Conservation (phyloP, 352 stramenopile genomes). For the Pythium coloratum region DNA sequence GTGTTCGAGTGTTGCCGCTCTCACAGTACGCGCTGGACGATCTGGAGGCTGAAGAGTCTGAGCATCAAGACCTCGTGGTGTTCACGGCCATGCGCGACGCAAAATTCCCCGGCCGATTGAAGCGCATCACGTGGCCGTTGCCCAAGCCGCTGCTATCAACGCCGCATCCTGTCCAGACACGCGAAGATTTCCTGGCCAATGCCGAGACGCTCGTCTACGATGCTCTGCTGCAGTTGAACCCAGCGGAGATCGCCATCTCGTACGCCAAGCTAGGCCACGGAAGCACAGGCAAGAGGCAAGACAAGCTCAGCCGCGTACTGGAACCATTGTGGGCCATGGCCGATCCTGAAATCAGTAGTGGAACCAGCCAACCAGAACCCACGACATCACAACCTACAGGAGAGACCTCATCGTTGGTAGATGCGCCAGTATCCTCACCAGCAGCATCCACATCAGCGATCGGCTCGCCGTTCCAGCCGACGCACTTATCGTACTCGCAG, state of each 20-base stretch:
- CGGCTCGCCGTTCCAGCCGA: constrained; percentile 37
- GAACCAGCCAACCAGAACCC: neutral
- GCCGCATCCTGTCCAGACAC: constrained; percentile 59
- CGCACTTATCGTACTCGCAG: constrained; percentile 80
- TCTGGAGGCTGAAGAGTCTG: constrained; percentile 18
- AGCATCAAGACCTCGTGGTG: constrained; percentile 33
- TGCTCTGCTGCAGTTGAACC: constrained; percentile 27
- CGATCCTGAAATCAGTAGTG: neutral
- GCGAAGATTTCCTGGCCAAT: constrained; percentile 45
- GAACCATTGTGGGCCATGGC: constrained; percentile 18
- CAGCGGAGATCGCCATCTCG: constrained; percentile 49
- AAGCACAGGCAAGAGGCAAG: constrained; percentile 25
- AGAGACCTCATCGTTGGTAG: neutral
- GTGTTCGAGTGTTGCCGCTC: constrained; percentile 53
- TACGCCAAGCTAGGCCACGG: constrained; percentile 37
- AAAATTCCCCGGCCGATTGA: constrained; percentile 77
- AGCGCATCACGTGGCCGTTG: constrained; percentile 62
- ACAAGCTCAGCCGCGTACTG: constrained; percentile 41
- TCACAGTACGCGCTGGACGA: constrained; percentile 41
- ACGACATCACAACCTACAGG: neutral
- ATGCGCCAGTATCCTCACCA: neutral
- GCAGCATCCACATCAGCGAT: no score
- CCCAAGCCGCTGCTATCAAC: constrained; percentile 50
- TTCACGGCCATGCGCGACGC: constrained; percentile 75
- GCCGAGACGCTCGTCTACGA: constrained; percentile 53